Base-by-base conservation (phyloP, 2,329 filamentous ascomycete genomes). In the Epichloe scottii region DNA sequence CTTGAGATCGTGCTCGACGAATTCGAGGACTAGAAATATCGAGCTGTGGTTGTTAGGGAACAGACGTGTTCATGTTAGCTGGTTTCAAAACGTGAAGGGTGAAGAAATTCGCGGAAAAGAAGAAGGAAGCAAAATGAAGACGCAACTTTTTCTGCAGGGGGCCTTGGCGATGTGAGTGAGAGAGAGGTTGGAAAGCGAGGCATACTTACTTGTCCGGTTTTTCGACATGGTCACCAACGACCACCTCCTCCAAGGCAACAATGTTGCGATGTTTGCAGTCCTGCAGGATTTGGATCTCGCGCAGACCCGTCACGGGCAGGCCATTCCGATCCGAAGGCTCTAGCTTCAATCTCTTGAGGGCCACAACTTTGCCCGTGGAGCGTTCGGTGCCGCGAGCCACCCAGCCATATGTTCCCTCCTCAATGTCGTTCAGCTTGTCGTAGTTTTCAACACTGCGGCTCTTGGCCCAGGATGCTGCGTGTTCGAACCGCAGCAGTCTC, bases 1-100 rank as follows among this genome's bases (percentile, higher is more conserved):
- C 68, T 94, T 95, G 52, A 98, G 81, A 63, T 98, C 93, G 74
- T 98, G 93, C 72, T 97, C 91, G 61, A 96, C 76, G 68, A 97
- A 98, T 64, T 96, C 90, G 76, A 98, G 91, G 56, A 97, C 93
- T 52, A 98, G 81, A 66, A 89, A 94, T 57, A 96, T 85, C 33
- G 67, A 70, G 70, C 84, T 89, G 66, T 14, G 10, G 12, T 34
- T 35, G 43, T 41, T 46, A 17, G 49, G 26, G 3, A 10, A 26
- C 7, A n/a, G 15, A 5, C 21, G 17, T 10, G 10, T 30, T 4
- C 30, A 8, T 19, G 21, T 33, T 17, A 35, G 6, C 3, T 38
- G 11, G 17, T 23, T 17, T 15, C 26, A 6, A 35, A 38, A 41
- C 30, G 4, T 30, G 30, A 30, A 8, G 3, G 30, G 30, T 30